Evolutionary conservation across 768 basidiomycete genomes (phyloP), one percentile per base, ranked within the genome.

Genomic region (Naganishia onofrii): DNA sequence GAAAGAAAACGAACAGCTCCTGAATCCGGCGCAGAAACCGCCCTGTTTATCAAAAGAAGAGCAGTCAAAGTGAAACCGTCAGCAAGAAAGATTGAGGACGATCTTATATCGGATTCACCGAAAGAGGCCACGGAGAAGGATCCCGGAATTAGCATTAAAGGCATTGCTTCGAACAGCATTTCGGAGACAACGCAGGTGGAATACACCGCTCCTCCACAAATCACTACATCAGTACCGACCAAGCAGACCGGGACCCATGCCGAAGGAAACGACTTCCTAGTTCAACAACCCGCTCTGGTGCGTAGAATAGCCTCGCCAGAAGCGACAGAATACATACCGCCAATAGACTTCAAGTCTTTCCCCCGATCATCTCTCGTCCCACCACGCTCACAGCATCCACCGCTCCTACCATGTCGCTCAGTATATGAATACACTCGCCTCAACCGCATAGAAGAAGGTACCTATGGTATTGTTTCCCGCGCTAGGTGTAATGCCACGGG

Each of bases 371-470:
- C 58, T 44, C 75, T 75, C 51, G 76, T 76, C 0, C 94, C 93
- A 3, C 86, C 86, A 48, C 85, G 93, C 66, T 88, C 86, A 3
- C 81, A 83, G 0, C 90, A 97, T 79, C 93, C 93, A 34, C 84
- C 88, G 1, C 87, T 98, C 28, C 82, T 85, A 48, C 88, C 94
- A 0, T 94, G 95, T 29, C 89, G 95, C 28, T 94, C 93, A 5
- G 95, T 97, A 0, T 95, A 93, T 81, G 88, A 86, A 74, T 97
- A 97, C 79, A 94, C 97, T 75, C 85, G 91, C 51, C 84, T 99
- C 67, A 99, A 99, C 80, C 92, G 96, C 75, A 99, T 99, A 75
- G 96, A 98, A 81, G 96, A 99, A 82, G 96, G 96, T 5, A 93
- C 92, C 0, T 99, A 99, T 74, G 96, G 96, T 21, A 88, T 98